Percentiles rank a stretch among this genome's conserved stretches.
Conservation (phyloP, 2,329 filamentous ascomycete species). For the Pseudocercospora cruenta region DNA sequence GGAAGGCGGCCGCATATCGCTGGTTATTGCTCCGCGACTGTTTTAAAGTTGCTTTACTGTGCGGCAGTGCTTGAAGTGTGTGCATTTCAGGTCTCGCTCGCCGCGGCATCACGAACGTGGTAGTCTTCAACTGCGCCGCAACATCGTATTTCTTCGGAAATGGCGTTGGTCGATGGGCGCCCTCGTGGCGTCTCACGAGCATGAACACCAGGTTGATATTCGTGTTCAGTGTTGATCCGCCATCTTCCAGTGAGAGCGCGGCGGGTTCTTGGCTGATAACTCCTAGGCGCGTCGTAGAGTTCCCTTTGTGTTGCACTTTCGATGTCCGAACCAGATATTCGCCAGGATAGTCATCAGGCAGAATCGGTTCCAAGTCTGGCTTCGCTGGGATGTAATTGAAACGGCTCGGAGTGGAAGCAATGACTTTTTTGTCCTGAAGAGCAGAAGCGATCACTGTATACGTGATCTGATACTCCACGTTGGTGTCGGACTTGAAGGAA, state of each 20-base stretch:
- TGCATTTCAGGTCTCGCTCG: constrained; percentile 8
- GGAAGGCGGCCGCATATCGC: not conserved
- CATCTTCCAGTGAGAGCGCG: constrained; percentile 1
- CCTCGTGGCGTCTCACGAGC: constrained; percentile 2
- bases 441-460: constrained; percentile 20
- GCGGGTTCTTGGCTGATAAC: constrained; percentile 21
- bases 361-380: constrained; percentile 3
- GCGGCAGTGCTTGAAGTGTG: not conserved
- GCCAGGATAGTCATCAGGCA: constrained; percentile 18
- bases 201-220: constrained; percentile 16
- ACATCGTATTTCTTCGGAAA: constrained; percentile 12
- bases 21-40: constrained; percentile 11
- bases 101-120: constrained; percentile 20
- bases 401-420: constrained; percentile 8
- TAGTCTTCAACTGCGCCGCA: constrained; percentile 16
- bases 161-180: not conserved
- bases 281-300: constrained; percentile 9
- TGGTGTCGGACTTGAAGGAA: constrained; percentile 15
- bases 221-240: not conserved
- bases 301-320: constrained; percentile 1
- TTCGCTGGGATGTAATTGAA: constrained; percentile 16
- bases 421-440: constrained; percentile 10
- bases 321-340: constrained; percentile 20
- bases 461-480: constrained; percentile 16
- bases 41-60: constrained; percentile 11